These are phyloP conservation scores for Nannochloris sp. DNA, from an alignment of 139 green algal species.

Conservation along the genomic window DNA sequence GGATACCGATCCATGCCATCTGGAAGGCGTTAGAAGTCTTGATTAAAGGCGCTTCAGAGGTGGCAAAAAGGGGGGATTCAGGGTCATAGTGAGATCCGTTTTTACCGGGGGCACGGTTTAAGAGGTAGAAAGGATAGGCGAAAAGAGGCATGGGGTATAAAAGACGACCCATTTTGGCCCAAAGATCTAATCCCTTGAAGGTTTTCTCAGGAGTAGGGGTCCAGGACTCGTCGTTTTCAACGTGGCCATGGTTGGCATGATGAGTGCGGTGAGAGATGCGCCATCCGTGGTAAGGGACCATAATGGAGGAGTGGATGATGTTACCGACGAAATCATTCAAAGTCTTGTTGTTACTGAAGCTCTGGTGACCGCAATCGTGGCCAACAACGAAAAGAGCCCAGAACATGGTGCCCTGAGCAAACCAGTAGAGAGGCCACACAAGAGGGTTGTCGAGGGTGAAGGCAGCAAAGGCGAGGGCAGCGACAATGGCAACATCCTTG, in stretches of 20 bases:
- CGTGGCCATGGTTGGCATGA: constrained; percentile 89
- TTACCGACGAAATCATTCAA: constrained; percentile 92
- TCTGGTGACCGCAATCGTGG: constrained; percentile 93
- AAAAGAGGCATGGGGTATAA: constrained; percentile 71
- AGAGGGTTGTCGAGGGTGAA: constrained; percentile 55
- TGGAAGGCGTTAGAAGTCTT: constrained; percentile 76
- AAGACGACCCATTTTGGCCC: constrained; percentile 62
- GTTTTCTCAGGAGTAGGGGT: constrained; percentile 63
- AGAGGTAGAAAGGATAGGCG: constrained; percentile 92
- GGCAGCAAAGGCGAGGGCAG: constrained; percentile 64
- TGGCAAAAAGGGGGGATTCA: constrained; percentile 73
- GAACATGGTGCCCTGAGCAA: constrained; percentile 97
- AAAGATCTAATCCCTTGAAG: constrained; percentile 23
- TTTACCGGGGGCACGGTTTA: constrained; percentile 78
- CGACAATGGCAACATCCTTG: constrained; percentile 78
- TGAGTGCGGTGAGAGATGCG: constrained; percentile 88
- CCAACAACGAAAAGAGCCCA: constrained; percentile 95
- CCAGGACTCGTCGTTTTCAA: constrained; percentile 97
- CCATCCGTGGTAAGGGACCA: constrained; percentile 96
- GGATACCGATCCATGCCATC: constrained; percentile 68
- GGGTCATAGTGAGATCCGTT: constrained; percentile 86
- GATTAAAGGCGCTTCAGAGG: constrained; percentile 48
- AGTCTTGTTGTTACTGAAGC: constrained; percentile 82
- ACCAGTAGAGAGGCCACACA: constrained; percentile 90
- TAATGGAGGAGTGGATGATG: constrained; percentile 83